A percentile compares a stretch with the other conserved stretches of the same genome.
phyloP scores from a whole-genome alignment of 768 basidiomycete genomes.

The Russula ochroleuca region DNA sequence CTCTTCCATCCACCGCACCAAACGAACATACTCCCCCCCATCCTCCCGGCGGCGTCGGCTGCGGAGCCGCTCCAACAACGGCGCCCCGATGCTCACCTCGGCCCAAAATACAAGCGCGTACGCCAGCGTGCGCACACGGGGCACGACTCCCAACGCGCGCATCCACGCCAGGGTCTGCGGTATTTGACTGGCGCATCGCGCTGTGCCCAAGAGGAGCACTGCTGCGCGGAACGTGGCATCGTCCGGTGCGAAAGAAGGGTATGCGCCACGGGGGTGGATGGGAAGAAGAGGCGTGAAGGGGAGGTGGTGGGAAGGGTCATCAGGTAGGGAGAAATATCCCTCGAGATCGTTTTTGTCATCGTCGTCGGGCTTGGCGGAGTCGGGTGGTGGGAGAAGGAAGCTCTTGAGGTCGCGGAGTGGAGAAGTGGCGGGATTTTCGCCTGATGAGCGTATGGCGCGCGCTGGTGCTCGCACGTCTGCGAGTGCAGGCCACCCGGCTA shows the following conservation, averaged over 20 bases:
- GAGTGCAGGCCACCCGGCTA: constrained; percentile 53
- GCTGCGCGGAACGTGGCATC: constrained; percentile 54
- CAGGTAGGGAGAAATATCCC: neutral
- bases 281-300: constrained; percentile 23
- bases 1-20: constrained; percentile 33
- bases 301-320: neutral
- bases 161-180: constrained; percentile 72
- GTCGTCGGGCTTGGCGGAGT: neutral
- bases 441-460: constrained; percentile 32
- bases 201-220: constrained; percentile 55
- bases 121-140: constrained; percentile 53
- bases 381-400: constrained; percentile 28
- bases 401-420: constrained; percentile 34
- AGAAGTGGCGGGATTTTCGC: constrained; percentile 28
- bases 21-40: constrained; percentile 25
- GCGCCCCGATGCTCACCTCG: constrained; percentile 60
- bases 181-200: constrained; percentile 51
- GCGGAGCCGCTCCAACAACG: constrained; percentile 49
- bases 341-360: neutral
- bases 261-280: constrained; percentile 26
- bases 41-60: neutral
- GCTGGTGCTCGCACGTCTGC: constrained; percentile 38
- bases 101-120: constrained; percentile 65
- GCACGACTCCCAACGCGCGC: constrained; percentile 51
- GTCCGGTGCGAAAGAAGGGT: constrained; percentile 45